Evolutionary conservation across 768 basidiomycete genomes (phyloP), one percentile per base, ranked within the genome.

Genomic region (Inosperma sp.): DNA sequence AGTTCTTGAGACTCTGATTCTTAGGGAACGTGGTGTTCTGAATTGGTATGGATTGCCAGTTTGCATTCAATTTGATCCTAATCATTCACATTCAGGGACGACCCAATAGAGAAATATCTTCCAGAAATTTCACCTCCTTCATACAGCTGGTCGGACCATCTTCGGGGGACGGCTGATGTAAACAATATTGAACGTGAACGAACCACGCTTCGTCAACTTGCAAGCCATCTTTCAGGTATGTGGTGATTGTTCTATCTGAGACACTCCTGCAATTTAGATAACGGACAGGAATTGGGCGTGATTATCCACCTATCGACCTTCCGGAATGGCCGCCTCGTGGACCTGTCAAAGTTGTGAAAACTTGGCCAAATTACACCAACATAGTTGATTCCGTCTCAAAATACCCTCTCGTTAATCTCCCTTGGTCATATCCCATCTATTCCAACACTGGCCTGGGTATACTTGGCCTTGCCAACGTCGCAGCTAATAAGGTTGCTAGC

Each of bases 371-470:
- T 6, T 57, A 60, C 1, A 64, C 70, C 59, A 68, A 72, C 3
- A 48, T 79, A 4, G 61, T 76, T 22, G 54, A 70, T 6, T 64
- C 70, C 1, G 59, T 79, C 4, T 61, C 67, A 1, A 54, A 64
- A 10, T 71, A 60, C 50, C 74, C 68, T 2, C 71, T 77, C 22
- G 62, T 72, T 16, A 65, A 72, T 16, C 61, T 71, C 1, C 79
- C 77, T 2, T 75, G 72, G 54, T 63, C 64, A 3, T 77, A 71
- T 54, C 77, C 82, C 2, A 72, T 93, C 10, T 94, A 94, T 65
- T 90, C 88, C 13, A 74, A 82, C 14, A 81, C 83, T 0, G 91
- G 89, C 1, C 86, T 91, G 49, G 83, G 86, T 61, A 72, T 92
- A 42, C 72, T 93, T 37, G 80, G 85, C 37, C 72, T 89, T 29